Conservation (phyloP, 768 basidiomycete genomes). For the Royoungia palumana region DNA sequence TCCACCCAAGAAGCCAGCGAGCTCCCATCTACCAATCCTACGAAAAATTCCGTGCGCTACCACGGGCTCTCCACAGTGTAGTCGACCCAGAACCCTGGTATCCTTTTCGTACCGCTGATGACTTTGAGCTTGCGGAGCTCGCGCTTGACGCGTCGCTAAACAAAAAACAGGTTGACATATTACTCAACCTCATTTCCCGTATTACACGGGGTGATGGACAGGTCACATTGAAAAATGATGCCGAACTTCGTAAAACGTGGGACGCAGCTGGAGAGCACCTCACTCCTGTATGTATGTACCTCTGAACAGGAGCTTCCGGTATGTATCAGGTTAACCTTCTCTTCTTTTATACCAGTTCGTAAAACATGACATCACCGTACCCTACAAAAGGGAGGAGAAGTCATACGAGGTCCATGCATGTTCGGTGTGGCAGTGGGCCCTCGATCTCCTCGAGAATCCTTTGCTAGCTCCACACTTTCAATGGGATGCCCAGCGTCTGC, state of each 20-base stretch:
- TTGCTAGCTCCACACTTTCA: slow-evolving; percentile 15
- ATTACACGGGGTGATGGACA: slow-evolving; percentile 13
- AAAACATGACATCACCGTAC: no score
- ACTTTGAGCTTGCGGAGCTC: slow-evolving; percentile 13
- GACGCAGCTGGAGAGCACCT: not conserved
- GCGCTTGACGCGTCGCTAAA: slow-evolving; percentile 8
- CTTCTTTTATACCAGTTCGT: no score
- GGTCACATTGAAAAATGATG: slow-evolving; percentile 7
- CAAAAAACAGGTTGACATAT: slow-evolving; percentile 1
- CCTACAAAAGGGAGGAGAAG: no score
- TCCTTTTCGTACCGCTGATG: not conserved
- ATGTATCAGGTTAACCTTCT: no score
- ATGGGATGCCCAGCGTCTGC: slow-evolving; percentile 10
- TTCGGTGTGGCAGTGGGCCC: slow-evolving; percentile 8
- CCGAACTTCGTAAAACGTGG: slow-evolving; percentile 1
- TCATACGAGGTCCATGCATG: not conserved
- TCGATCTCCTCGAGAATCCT: slow-evolving; percentile 1
- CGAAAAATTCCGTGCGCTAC: slow-evolving; percentile 8
- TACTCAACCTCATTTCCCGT: not conserved
- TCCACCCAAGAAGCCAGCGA: slow-evolving; percentile 22
- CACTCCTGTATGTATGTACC: slow-evolving; percentile 1
- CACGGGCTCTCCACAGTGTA: not conserved
- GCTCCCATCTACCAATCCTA: slow-evolving; percentile 8
- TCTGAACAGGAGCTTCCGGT: no score
- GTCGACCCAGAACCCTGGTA: slow-evolving; percentile 10